Evolutionary conservation across 768 basidiomycete species (phyloP).

Genomic region (Rhodotorula babjevae): DNA sequence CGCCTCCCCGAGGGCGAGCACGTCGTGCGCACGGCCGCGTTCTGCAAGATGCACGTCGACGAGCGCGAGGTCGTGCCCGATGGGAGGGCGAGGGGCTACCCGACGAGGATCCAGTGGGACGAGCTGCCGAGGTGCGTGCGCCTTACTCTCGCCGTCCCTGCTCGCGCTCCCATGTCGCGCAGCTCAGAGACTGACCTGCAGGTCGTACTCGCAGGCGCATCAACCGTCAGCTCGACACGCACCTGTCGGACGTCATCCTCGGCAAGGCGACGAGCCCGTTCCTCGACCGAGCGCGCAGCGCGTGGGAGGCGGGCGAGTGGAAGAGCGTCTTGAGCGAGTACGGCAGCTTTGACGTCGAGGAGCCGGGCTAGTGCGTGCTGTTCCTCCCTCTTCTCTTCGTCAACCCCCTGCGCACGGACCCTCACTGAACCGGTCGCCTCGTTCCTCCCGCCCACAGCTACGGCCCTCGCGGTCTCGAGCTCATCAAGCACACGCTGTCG

Average conservation of each 20-base stretch:
- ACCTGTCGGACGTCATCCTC: constrained; percentile 12
- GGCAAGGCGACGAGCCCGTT: constrained; percentile 6
- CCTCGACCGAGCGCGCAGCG: constrained; percentile 24
- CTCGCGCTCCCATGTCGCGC: no score
- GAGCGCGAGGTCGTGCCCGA: constrained; percentile 33
- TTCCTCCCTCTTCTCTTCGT: neutral
- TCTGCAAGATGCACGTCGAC: constrained; percentile 37
- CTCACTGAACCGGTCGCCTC: neutral
- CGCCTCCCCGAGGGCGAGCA: constrained; percentile 23
- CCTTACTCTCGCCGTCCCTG: no score
- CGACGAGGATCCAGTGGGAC: constrained; percentile 24
- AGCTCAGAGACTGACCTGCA: neutral
- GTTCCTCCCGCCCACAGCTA: constrained; percentile 55
- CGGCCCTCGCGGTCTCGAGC: constrained; percentile 74
- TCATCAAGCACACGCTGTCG: constrained; percentile 71
- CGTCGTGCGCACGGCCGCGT: constrained; percentile 8
- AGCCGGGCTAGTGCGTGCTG: constrained; percentile 78
- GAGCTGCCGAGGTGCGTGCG: constrained; percentile 19
- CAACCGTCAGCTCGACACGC: neutral
- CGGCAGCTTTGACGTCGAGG: constrained; percentile 69
- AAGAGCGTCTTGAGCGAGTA: constrained; percentile 69
- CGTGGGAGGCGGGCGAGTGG: constrained; percentile 56
- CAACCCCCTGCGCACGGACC: neutral
- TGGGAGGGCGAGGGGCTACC: constrained; percentile 29
- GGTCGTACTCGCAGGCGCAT: neutral